Conservation (phyloP, 306 rosid genomes). For the Acacia confusa region DNA sequence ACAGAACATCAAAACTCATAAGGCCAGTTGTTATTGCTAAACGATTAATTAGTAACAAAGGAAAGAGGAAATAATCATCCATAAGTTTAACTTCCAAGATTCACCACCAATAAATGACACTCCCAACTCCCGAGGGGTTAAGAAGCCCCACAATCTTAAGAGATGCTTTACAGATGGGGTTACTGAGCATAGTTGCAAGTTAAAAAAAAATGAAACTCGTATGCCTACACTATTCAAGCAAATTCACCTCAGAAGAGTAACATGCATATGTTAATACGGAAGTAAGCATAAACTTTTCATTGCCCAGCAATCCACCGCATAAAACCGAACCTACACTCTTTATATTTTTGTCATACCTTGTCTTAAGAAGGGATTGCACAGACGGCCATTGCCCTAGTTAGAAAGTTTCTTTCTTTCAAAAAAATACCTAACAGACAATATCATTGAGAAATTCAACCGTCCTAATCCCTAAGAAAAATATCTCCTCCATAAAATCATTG, state of each 20-base stretch:
- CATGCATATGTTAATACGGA: background rate
- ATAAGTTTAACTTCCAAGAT: background rate
- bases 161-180: background rate
- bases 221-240: background rate
- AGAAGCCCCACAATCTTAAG: background rate
- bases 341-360: background rate
- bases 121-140: background rate
- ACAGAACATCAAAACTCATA: background rate
- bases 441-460: background rate
- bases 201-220: background rate
- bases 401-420: background rate
- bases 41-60: background rate
- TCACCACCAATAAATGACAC: background rate
- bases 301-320: background rate
- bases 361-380: background rate
- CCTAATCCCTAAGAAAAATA: background rate
- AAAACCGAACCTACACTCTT: background rate
- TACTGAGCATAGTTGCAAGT: background rate
- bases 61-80: background rate
- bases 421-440: background rate
- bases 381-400: background rate
- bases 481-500: background rate
- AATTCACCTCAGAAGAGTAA: background rate
- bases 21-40: background rate
- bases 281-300: background rate